Conservation (phyloP, 176 grass and related monocot species). For the Cymbopogon citratus region DNA sequence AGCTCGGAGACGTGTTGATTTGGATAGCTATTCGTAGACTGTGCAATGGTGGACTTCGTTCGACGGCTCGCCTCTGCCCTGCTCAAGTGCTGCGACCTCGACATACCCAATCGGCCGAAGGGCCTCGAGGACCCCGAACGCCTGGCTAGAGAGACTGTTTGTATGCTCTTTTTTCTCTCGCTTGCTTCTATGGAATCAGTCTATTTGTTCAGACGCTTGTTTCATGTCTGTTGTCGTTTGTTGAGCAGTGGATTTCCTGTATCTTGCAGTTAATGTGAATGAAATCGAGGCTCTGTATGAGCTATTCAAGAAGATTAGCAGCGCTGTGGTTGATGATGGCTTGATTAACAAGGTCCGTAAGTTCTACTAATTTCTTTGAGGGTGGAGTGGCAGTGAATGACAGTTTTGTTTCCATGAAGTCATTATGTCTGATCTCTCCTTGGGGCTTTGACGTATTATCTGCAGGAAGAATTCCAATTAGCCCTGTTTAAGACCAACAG, state of each 20-base stretch:
- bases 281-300: slow-evolving; percentile 16
- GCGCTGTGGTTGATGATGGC: slow-evolving; percentile 68
- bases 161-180: slow-evolving; percentile 33
- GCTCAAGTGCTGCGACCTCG: slow-evolving; percentile 67
- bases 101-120: slow-evolving; percentile 49
- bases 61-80: slow-evolving; percentile 43
- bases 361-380: neutral
- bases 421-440: neutral
- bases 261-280: neutral
- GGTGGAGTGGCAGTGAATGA: neutral
- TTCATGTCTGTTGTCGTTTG: neutral
- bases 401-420: neutral
- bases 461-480: slow-evolving; percentile 74
- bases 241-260: neutral
- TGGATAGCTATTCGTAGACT: slow-evolving; percentile 2
- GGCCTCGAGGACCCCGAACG: slow-evolving; percentile 64
- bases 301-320: slow-evolving; percentile 84
- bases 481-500: slow-evolving; percentile 76
- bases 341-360: slow-evolving; percentile 61
- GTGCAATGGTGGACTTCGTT: slow-evolving; percentile 60
- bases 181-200: neutral
- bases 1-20: slow-evolving; percentile 36
- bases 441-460: slow-evolving; percentile 12
- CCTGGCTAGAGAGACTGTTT: slow-evolving; percentile 73
- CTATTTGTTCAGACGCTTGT: neutral